Evolutionary conservation across 1,284 basidiomycete species (phyloP), one percentile per base, ranked within the genome.

Genomic region (Cryptococcus sp.): DNA sequence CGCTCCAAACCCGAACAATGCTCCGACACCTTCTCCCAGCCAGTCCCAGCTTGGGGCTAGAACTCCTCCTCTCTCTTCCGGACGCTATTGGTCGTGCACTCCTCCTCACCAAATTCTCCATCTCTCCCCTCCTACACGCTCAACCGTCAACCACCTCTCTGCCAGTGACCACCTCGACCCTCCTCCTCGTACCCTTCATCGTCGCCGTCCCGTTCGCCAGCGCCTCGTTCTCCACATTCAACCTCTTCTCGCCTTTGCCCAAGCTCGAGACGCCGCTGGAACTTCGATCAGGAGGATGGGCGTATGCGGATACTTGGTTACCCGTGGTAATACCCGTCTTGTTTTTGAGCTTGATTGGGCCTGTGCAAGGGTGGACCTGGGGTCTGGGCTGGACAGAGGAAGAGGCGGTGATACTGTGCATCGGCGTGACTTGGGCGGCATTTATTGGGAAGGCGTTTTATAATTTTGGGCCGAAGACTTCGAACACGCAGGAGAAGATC

Each of bases 61-160:
- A 74, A 46, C 59, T 72, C 12, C 41, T 53, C 6, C 43, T 69
- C 11, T 47, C 69, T 28, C 42, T 70, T 18, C 62, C 65, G 9
- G 72, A 74, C 50, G 69, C 68, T 2, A 62, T 73, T 46, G 67
- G 69, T 43, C 63, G 72, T 57, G 60, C 69, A 2, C 63, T 74
- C 5, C 65, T 74, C 42, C 56, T 73, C 5, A 73, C 72, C 7
- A 51, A 57, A 16, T 69, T 72, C 60, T 65, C 69, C 24, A 47
- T 71, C 41, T 43, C 69, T 3, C 63, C 71, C 5, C 52, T 70
- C 36, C 52, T 68, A 1, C 52, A 59, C 28, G 50, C 57, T 6
- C 34, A 51, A 6, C 43, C 53, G 14, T 28, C 54, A 6, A 46
- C 57, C 4, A 40, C 41, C 25, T 45, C 51, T 12, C 60, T 72